Conservation (phyloP, 2,329 filamentous ascomycete species). For the Chaetomium strumarium region DNA sequence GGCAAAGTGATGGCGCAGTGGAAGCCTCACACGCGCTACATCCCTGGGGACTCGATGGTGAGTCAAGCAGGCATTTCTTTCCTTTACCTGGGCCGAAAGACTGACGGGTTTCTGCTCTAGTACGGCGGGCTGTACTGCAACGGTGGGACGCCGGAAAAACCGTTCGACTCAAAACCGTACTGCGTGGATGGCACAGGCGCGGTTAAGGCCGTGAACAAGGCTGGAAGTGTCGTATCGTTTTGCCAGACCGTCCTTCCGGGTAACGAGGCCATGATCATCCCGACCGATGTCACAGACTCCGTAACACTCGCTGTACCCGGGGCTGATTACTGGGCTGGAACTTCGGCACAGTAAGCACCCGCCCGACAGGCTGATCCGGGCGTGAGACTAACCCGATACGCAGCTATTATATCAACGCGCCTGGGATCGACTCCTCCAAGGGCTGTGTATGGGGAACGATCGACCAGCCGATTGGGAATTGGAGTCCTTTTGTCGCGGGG, state of each 20-base stretch:
- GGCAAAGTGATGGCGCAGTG: constrained; percentile 75
- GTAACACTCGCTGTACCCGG: constrained; percentile 66
- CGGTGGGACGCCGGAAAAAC: constrained; percentile 59
- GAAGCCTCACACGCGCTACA: constrained; percentile 65
- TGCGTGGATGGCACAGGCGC: constrained; percentile 64
- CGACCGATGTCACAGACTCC: constrained; percentile 56
- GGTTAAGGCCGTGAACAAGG: constrained; percentile 62
- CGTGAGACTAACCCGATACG: constrained; percentile 17
- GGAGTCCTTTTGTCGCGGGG: constrained; percentile 70
- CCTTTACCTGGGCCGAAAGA: neutral
- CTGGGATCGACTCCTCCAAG: constrained; percentile 52
- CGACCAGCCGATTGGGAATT: constrained; percentile 62
- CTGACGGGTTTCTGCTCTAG: constrained; percentile 36
- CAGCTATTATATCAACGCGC: constrained; percentile 73
- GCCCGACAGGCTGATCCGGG: neutral
- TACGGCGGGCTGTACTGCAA: constrained; percentile 72
- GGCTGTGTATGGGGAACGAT: constrained; percentile 68
- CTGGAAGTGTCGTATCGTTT: constrained; percentile 57
- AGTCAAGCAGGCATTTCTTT: constrained; percentile 27
- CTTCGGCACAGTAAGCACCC: constrained; percentile 65
- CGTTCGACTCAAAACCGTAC: constrained; percentile 61
- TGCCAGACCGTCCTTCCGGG: constrained; percentile 76
- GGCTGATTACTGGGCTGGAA: constrained; percentile 62
- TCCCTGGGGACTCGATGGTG: constrained; percentile 67
- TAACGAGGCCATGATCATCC: constrained; percentile 77